phyloP scores from a whole-genome alignment of 2,329 filamentous ascomycete species.

The Thelonectria olida region DNA sequence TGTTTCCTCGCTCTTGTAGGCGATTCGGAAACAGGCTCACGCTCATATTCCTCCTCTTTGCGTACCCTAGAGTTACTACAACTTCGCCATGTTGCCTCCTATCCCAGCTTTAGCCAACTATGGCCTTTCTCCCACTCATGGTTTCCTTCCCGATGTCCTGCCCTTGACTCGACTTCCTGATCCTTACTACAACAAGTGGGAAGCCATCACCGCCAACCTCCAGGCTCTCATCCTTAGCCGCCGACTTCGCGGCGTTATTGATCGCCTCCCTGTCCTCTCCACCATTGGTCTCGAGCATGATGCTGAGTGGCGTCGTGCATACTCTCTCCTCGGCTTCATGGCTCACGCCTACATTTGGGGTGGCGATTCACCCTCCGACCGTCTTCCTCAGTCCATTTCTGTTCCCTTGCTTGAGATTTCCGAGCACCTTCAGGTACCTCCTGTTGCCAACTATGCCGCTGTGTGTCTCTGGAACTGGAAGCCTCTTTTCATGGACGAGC shows the following conservation, averaged over 20 bases:
- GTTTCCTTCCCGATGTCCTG: constrained; percentile 85
- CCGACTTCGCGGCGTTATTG: constrained; percentile 81
- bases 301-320: constrained; percentile 92
- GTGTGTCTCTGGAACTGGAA: constrained; percentile 98
- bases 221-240: constrained; percentile 88
- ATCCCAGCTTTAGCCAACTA: constrained; percentile 77
- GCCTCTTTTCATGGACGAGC: constrained; percentile 85
- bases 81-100: constrained; percentile 62
- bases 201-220: constrained; percentile 84
- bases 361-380: constrained; percentile 82
- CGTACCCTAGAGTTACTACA: not conserved
- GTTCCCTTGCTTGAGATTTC: constrained; percentile 84
- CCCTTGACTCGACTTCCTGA: constrained; percentile 85
- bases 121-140: constrained; percentile 79
- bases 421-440: constrained; percentile 81
- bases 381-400: constrained; percentile 82
- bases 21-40: not conserved
- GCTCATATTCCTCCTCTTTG: not conserved
- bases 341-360: constrained; percentile 97
- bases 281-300: constrained; percentile 84
- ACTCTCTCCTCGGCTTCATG: constrained; percentile 89
- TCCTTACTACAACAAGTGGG: constrained; percentile 95
- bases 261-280: constrained; percentile 83
- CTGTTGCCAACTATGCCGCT: constrained; percentile 93
- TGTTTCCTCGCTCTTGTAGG: not conserved